phyloP scores from a whole-genome alignment of 176 grass and related monocot species.

The Microstegium vimineum region DNA sequence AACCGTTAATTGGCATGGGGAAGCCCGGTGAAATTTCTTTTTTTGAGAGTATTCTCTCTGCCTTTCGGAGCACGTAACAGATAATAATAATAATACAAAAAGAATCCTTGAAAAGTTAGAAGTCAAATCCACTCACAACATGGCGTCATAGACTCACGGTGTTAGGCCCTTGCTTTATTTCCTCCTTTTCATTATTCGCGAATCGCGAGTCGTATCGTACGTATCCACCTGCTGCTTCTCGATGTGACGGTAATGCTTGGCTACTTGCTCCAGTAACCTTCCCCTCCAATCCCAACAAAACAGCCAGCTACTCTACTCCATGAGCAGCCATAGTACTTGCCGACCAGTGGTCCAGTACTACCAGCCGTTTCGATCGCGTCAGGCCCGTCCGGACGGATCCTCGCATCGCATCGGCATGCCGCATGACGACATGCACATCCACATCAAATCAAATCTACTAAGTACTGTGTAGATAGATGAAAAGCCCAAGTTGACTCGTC shows the following conservation, averaged over 20 bases:
- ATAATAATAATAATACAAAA: neutral
- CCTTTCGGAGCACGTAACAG: neutral
- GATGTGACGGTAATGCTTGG: constrained; percentile 1
- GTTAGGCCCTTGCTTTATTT: neutral
- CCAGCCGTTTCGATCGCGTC: neutral
- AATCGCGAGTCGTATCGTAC: too few relatives aligned
- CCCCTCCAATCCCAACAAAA: neutral
- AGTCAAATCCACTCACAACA: neutral
- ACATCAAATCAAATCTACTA: neutral
- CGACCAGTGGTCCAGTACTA: too few relatives aligned
- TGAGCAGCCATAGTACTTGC: too few relatives aligned
- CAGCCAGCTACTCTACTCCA: neutral
- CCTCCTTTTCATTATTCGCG: neutral
- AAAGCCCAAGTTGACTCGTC: constrained; percentile 10
- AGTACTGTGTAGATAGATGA: neutral
- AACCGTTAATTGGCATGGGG: neutral
- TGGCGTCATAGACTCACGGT: too few relatives aligned
- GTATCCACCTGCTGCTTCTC: neutral
- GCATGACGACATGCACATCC: constrained; percentile 8
- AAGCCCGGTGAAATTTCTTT: neutral
- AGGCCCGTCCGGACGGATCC: neutral
- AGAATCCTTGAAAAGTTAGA: neutral
- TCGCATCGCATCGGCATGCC: neutral
- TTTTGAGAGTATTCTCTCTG: neutral
- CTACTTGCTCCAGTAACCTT: neutral